Evolutionary conservation across 2,329 filamentous ascomycete species (phyloP).

Genomic region (Dactylellina parvicollis): DNA sequence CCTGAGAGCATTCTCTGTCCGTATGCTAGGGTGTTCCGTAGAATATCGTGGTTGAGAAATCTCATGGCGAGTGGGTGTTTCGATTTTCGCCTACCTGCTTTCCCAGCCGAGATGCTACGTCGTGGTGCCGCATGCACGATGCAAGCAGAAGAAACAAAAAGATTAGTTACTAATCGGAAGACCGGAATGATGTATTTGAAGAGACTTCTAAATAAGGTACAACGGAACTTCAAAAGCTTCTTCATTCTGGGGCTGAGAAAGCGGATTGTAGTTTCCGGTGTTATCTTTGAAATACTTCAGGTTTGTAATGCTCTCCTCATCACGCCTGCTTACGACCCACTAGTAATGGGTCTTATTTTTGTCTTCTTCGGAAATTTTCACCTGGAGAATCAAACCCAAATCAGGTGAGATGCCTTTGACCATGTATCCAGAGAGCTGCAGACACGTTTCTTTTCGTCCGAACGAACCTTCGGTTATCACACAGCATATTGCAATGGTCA

Average conservation of each 20-base stretch:
- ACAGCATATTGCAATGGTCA: background rate
- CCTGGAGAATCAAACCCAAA: background rate
- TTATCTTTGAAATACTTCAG: background rate
- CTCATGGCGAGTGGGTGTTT: background rate
- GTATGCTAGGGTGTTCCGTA: slow-evolving; percentile 19
- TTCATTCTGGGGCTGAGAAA: background rate
- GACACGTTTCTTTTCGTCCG: slow-evolving; percentile 39
- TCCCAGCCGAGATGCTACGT: slow-evolving; percentile 8
- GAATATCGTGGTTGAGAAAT: background rate
- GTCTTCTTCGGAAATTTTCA: slow-evolving; percentile 6
- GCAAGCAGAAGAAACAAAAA: background rate
- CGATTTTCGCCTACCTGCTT: slow-evolving; percentile 38
- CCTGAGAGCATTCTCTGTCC: slow-evolving; percentile 9
- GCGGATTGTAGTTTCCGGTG: background rate
- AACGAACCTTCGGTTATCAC: slow-evolving; percentile 28
- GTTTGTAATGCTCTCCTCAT: background rate
- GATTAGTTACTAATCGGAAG: background rate
- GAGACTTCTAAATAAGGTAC: too few relatives aligned
- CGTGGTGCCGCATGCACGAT: background rate
- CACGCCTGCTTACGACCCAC: too few relatives aligned
- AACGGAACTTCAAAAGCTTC: too few relatives aligned
- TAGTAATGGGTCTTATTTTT: too few relatives aligned
- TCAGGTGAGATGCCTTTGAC: slow-evolving; percentile 6
- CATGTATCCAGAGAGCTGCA: slow-evolving; percentile 27
- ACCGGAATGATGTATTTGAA: too few relatives aligned